Percentiles rank a stretch among this genome's conserved stretches.
These are phyloP conservation scores for Sclerospora graminicola DNA, from an alignment of 352 stramenopile genomes.

Conservation along the genomic window DNA sequence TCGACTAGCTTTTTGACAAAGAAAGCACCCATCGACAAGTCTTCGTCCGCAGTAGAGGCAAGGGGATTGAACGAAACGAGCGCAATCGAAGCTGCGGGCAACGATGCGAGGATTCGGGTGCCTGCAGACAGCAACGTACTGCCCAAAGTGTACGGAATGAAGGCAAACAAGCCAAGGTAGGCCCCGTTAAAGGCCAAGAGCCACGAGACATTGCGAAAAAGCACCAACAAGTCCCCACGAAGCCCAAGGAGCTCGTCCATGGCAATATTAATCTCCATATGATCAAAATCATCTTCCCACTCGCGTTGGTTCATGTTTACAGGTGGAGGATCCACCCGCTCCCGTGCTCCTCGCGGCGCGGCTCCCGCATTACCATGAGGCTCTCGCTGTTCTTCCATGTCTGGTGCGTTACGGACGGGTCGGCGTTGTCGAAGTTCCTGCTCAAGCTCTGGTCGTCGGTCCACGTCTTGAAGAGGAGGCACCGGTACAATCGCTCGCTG, in stretches of 20 bases:
- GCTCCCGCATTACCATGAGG: constrained; percentile 10
- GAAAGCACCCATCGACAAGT: constrained; percentile 23
- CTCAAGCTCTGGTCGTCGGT: constrained; percentile 15
- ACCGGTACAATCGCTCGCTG: constrained; percentile 22
- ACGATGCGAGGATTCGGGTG: constrained; percentile 42
- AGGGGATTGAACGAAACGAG: constrained; percentile 14
- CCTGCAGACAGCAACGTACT: constrained; percentile 78
- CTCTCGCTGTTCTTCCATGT: constrained; percentile 8
- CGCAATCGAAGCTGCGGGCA: constrained; percentile 27
- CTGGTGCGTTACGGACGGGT: constrained; percentile 7
- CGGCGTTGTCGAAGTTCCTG: constrained; percentile 36
- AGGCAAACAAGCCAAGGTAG: constrained; percentile 94
- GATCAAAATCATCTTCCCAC: constrained; percentile 85
- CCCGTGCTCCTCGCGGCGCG: constrained; percentile 19
- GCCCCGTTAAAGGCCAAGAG: constrained; percentile 95
- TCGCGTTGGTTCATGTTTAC: constrained; percentile 40
- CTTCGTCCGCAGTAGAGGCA: constrained; percentile 13
- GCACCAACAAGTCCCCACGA: constrained; percentile 86
- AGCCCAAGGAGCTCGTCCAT: constrained; percentile 96
- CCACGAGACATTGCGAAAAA: constrained; percentile 96
- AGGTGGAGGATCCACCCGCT: constrained; percentile 26
- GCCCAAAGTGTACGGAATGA: constrained; percentile 92
- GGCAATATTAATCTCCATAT: constrained; percentile 92
- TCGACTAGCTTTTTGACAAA: constrained; percentile 44
- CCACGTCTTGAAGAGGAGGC: constrained; percentile 11